These are phyloP conservation scores for Scenedesmus sp. DNA, from an alignment of 163 green algal genomes.

Conservation along the genomic window DNA sequence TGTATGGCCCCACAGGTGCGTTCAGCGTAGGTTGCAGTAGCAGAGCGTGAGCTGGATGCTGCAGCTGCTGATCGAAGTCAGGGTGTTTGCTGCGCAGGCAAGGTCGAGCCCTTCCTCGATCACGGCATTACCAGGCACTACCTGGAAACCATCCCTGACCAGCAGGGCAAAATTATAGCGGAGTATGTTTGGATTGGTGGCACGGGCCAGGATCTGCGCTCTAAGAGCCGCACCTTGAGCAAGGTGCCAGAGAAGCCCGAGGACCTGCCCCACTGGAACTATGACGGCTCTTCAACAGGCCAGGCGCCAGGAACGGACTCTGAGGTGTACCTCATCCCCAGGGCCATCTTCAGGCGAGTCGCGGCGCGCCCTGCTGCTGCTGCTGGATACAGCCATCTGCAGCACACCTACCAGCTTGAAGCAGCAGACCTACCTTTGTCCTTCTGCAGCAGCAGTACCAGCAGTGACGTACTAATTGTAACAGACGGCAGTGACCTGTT, in stretches of 20 bases:
- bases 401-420: not conserved
- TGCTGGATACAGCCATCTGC: not conserved
- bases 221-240: conserved; percentile 85
- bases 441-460: not conserved
- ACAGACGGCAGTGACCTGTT: not conserved
- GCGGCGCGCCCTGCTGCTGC: not conserved
- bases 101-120: conserved; percentile 63
- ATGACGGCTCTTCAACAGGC: conserved; percentile 96
- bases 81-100: conserved; percentile 21
- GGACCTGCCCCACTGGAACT: conserved; percentile 98
- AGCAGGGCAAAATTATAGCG: conserved; percentile 82
- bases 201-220: conserved; percentile 86
- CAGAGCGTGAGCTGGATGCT: not conserved
- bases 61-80: not conserved
- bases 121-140: conserved; percentile 71
- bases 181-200: conserved; percentile 98
- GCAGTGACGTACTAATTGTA: not conserved
- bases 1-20: conserved; percentile 47
- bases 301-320: conserved; percentile 93
- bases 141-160: conserved; percentile 64
- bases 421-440: not conserved
- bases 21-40: not conserved
- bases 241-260: conserved; percentile 67
- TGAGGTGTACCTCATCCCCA: conserved; percentile 94
- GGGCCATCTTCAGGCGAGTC: conserved; percentile 81